phyloP scores from a whole-genome alignment of 1,139 yeast species.

The Nakaseomyces delphensis region DNA sequence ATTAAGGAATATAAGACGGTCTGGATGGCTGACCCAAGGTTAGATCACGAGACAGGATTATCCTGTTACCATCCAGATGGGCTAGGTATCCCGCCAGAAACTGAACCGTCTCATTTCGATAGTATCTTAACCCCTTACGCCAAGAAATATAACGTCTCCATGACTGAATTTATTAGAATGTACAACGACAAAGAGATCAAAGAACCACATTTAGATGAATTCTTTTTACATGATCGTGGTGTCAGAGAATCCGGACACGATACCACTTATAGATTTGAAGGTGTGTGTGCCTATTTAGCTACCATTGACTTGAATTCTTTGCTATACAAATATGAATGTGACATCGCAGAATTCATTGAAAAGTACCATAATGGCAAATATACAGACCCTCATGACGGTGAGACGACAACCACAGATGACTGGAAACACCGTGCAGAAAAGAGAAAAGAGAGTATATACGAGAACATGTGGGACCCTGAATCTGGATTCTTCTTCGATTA shows the following conservation, averaged over 20 bases:
- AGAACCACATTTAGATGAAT: slow-evolving; percentile 83
- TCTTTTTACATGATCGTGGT: slow-evolving; percentile 87
- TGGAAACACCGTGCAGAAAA: slow-evolving; percentile 54
- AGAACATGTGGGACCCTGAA: slow-evolving; percentile 77
- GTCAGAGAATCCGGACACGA: slow-evolving; percentile 97
- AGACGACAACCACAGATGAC: slow-evolving; percentile 11
- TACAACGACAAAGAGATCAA: slow-evolving; percentile 59
- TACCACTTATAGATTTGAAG: slow-evolving; percentile 84
- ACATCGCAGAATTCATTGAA: slow-evolving; percentile 61
- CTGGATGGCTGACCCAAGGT: slow-evolving; percentile 71
- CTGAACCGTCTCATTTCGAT: slow-evolving; percentile 83
- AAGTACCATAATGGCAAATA: slow-evolving; percentile 48
- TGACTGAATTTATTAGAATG: slow-evolving; percentile 60
- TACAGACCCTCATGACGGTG: slow-evolving; percentile 11
- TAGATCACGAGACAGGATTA: slow-evolving; percentile 70
- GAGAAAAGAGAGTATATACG: slow-evolving; percentile 52
- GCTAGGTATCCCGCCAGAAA: slow-evolving; percentile 89
- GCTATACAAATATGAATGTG: slow-evolving; percentile 82
- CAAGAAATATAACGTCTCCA: slow-evolving; percentile 48
- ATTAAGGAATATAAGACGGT: slow-evolving; percentile 77
- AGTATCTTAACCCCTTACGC: slow-evolving; percentile 64
- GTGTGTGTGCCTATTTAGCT: slow-evolving; percentile 80
- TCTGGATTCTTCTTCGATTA: slow-evolving; percentile 80
- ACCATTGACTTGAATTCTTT: slow-evolving; percentile 85
- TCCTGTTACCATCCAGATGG: slow-evolving; percentile 92